phyloP scores from a whole-genome alignment of 1,284 basidiomycete species.

The Termitomyces sp. region DNA sequence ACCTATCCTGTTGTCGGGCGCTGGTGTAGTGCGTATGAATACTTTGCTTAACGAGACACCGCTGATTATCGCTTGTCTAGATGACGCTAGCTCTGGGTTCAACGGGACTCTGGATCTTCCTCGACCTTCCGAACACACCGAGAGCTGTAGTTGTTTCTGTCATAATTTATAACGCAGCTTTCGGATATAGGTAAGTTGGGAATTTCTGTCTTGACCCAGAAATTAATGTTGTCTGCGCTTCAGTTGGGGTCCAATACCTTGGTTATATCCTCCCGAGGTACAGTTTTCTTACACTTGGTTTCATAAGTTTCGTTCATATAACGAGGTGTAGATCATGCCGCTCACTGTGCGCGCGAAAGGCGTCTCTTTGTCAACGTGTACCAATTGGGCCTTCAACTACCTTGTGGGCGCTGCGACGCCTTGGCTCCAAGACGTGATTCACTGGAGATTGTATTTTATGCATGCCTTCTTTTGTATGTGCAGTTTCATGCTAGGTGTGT shows the following conservation, averaged over 20 bases:
- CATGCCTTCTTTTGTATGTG: constrained; percentile 93
- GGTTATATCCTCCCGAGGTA: constrained; percentile 89
- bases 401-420: constrained; percentile 90
- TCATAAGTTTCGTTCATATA: neutral
- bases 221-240: constrained; percentile 1
- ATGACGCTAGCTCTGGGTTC: constrained; percentile 73
- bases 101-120: constrained; percentile 90
- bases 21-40: constrained; percentile 60
- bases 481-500: constrained; percentile 73
- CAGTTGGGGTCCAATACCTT: constrained; percentile 75
- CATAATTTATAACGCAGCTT: constrained; percentile 90
- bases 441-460: constrained; percentile 94
- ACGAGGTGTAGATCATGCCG: constrained; percentile 77
- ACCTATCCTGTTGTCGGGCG: constrained; percentile 84
- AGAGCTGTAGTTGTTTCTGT: constrained; percentile 91
- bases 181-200: constrained; percentile 64
- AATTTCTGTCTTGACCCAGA: neutral
- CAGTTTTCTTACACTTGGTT: constrained; percentile 7
- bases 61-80: constrained; percentile 29
- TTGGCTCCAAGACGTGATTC: constrained; percentile 82
- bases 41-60: neutral
- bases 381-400: constrained; percentile 79
- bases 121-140: constrained; percentile 83
- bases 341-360: constrained; percentile 89
- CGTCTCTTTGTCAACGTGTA: constrained; percentile 85